Conservation (phyloP, 2,329 filamentous ascomycete species). For the Exophiala sideris region DNA sequence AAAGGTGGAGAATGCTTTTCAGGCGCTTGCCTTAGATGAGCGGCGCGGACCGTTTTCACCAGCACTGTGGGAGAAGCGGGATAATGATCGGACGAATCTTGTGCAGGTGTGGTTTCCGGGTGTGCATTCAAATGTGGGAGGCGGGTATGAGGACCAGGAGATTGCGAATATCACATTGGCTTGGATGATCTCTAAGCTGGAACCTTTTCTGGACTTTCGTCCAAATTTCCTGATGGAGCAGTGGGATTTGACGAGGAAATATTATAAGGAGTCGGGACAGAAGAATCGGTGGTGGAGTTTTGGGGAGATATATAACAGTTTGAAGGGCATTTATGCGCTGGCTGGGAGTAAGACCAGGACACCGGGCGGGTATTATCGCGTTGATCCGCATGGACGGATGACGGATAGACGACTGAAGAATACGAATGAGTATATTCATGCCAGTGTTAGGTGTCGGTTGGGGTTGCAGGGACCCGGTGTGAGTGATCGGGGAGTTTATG, state of each 20-base stretch:
- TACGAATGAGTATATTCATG: constrained; percentile 33
- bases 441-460: constrained; percentile 28
- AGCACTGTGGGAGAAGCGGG: constrained; percentile 33
- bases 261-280: constrained; percentile 26
- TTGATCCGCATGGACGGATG: constrained; percentile 25
- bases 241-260: constrained; percentile 22
- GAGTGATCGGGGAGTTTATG: constrained; percentile 26
- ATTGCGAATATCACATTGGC: constrained; percentile 48
- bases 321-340: constrained; percentile 27
- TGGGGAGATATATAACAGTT: constrained; percentile 28
- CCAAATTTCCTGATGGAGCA: constrained; percentile 24
- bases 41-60: constrained; percentile 33
- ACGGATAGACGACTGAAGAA: constrained; percentile 27
- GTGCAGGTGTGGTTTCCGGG: constrained; percentile 50
- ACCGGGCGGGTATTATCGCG: constrained; percentile 29
- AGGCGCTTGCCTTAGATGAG: constrained; percentile 35
- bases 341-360: constrained; percentile 28
- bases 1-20: constrained; percentile 34
- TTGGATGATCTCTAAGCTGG: constrained; percentile 50
- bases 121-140: constrained; percentile 48
- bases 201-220: constrained; percentile 30
- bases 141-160: constrained; percentile 47
- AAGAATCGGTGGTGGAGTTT: constrained; percentile 28
- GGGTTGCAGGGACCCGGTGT: constrained; percentile 27
- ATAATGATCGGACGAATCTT: constrained; percentile 33